Evolutionary conservation across 352 stramenopile genomes (phyloP).

Genomic region (Pseudoperonospora humuli): DNA sequence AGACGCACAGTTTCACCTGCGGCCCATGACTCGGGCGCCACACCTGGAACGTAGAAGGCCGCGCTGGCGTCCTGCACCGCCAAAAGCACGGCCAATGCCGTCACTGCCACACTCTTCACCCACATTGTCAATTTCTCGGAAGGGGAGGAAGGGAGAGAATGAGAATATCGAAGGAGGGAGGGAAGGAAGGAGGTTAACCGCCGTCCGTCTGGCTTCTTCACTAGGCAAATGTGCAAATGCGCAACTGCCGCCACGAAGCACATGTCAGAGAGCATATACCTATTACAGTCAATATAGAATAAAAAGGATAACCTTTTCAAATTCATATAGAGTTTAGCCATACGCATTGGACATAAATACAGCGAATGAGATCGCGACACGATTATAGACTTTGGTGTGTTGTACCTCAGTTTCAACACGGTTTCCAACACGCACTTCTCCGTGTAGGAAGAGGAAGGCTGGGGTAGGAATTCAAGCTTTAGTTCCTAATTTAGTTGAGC

Average conservation of each 20-base stretch:
- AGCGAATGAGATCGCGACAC: conserved; percentile 15
- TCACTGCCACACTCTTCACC: conserved; percentile 26
- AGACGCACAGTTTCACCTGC: conserved; percentile 83
- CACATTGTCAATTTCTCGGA: conserved; percentile 18
- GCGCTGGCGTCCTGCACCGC: conserved; percentile 21
- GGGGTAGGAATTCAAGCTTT: too few relatives aligned
- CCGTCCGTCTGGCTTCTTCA: too few relatives aligned
- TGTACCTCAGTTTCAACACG: too few relatives aligned
- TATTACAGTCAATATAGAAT: too few relatives aligned
- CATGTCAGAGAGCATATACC: too few relatives aligned
- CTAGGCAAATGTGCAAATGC: too few relatives aligned
- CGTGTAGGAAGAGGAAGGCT: too few relatives aligned
- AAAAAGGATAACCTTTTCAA: too few relatives aligned
- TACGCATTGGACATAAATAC: conserved; percentile 18
- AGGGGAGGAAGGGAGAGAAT: conserved; percentile 1
- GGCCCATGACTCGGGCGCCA: conserved; percentile 77
- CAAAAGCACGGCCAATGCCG: conserved; percentile 19
- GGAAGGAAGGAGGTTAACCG: not conserved
- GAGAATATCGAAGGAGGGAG: not conserved
- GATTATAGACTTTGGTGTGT: not conserved
- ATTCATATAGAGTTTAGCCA: too few relatives aligned
- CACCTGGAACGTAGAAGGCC: conserved; percentile 81
- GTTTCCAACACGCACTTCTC: too few relatives aligned
- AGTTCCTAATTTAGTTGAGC: too few relatives aligned
- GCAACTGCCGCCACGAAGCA: too few relatives aligned